phyloP scores from a whole-genome alignment of 331 rosid genomes.

The Telfairia occidentalis region DNA sequence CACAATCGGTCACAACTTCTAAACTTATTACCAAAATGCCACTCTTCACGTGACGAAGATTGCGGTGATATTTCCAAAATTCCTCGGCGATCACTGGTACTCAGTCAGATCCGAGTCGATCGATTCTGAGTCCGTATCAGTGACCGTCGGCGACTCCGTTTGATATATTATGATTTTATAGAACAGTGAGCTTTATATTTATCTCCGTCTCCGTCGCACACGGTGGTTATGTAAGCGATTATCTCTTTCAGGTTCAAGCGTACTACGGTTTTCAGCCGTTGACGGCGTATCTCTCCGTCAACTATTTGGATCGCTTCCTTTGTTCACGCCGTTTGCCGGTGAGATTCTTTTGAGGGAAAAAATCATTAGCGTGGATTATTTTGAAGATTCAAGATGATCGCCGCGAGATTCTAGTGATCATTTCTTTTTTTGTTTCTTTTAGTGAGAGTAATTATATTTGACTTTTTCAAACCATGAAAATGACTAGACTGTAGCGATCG shows the following conservation, averaged over 20 bases:
- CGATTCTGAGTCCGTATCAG: conserved; percentile 2
- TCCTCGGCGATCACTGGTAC: background rate
- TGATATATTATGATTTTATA: background rate
- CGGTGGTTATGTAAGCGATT: background rate
- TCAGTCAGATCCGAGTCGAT: conserved; percentile 19
- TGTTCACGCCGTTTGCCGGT: conserved; percentile 80
- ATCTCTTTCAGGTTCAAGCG: conserved; percentile 53
- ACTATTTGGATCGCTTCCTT: conserved; percentile 87
- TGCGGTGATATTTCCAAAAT: background rate
- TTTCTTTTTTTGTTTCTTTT: background rate
- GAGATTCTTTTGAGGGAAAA: conserved; percentile 13
- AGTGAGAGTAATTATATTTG: conserved; percentile 32
- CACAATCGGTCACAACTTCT: conserved; percentile 11
- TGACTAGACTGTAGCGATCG: background rate
- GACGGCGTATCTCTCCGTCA: conserved; percentile 90
- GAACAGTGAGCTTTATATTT: background rate
- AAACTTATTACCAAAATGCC: conserved; percentile 30
- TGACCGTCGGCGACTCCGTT: background rate
- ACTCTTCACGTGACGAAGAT: conserved; percentile 7
- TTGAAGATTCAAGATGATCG: background rate
- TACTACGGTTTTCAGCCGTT: conserved; percentile 68
- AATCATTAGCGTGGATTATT: background rate
- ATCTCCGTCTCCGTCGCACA: background rate
- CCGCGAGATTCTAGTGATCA: conserved; percentile 3
- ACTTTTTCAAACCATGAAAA: conserved; percentile 33